These are phyloP conservation scores for Violaceomyces palustris DNA, from an alignment of 1,284 basidiomycete species.

Conservation along the genomic window DNA sequence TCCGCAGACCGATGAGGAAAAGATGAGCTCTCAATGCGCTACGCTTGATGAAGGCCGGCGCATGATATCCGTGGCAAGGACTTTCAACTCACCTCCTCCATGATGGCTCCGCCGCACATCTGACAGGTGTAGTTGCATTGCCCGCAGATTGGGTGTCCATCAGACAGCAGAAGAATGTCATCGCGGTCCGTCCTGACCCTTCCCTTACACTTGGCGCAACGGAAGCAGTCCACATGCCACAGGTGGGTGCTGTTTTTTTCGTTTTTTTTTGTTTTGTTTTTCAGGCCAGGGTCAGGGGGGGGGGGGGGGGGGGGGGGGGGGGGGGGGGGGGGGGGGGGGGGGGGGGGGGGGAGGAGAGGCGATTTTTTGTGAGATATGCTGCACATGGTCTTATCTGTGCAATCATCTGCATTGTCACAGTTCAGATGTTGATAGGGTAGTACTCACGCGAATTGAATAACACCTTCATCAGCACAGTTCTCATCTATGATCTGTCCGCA, in stretches of 20 bases:
- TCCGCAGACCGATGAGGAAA: no score
- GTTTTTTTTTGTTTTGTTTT: not conserved
- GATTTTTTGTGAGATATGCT: not conserved
- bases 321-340: no score
- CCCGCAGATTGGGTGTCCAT: slow-evolving; percentile 92
- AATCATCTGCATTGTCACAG: not conserved
- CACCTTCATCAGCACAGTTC: slow-evolving; percentile 37
- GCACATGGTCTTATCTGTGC: not conserved
- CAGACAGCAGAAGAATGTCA: slow-evolving; percentile 87
- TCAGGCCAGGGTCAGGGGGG: not conserved
- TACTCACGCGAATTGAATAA: slow-evolving; percentile 41
- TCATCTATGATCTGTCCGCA: slow-evolving; percentile 40
- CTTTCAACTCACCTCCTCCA: slow-evolving; percentile 23
- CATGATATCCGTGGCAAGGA: no score
- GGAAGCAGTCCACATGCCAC: slow-evolving; percentile 45
- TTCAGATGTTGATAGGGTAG: not conserved
- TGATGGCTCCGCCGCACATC: slow-evolving; percentile 32
- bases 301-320: not conserved
- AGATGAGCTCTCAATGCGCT: no score
- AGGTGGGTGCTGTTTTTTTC: slow-evolving; percentile 17
- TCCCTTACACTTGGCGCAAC: slow-evolving; percentile 55
- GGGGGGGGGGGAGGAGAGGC: not conserved
- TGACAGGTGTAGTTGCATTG: slow-evolving; percentile 80
- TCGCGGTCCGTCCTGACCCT: slow-evolving; percentile 69
- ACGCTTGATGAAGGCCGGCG: no score